Base-by-base conservation (phyloP, 129 eudicot species). In the Lactuca sativa region DNA sequence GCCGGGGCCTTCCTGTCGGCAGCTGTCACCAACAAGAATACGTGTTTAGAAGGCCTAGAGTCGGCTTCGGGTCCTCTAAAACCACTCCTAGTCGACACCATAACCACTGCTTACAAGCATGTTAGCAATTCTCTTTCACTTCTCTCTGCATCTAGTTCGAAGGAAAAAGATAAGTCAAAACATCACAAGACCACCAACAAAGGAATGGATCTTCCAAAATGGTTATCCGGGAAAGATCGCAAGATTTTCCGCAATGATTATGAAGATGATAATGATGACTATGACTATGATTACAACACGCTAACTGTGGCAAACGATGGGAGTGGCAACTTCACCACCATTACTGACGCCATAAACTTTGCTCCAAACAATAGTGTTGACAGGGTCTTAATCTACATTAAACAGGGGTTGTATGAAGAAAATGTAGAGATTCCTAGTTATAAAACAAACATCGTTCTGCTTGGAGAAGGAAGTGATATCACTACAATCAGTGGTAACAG, bases 41-140 rank as follows among this genome's bases (percentile, higher is more conserved):
- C 99, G 4, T 93, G 99, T 73, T 74, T 93, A 37, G 99, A 93
- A 75, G 99, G 95, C 41, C 79, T 93, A 0, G 71, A 80, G 44
- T 78, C 93, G 3, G 92, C 95, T 15, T 77, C 90, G 2, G 95
- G 99, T 6, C 80, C 99, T 12, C 58, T 61, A 9, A 93, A 93
- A 77, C 80, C 85, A 33, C 54, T 64, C 25, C 61, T 93, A 3
- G 77, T 85, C 5, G 56, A 74, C 56, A 77, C 89, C 36, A n/a
- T 93, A 41, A 63, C 13, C 30, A 68, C 51, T 11, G 54, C 91
- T 62, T 87, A 93, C 52, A 67, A 68, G 60, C 80, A 90, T 40
- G 88, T 93, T 14, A 80, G 87, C 80, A 90, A 85, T 55, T 76
- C 89, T n/a, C 88, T 87, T 30, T 89, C 97, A 10, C 63, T 89